These are phyloP conservation scores for Amanita muscaria DNA, from an alignment of 768 basidiomycete genomes.

Conservation along the genomic window DNA sequence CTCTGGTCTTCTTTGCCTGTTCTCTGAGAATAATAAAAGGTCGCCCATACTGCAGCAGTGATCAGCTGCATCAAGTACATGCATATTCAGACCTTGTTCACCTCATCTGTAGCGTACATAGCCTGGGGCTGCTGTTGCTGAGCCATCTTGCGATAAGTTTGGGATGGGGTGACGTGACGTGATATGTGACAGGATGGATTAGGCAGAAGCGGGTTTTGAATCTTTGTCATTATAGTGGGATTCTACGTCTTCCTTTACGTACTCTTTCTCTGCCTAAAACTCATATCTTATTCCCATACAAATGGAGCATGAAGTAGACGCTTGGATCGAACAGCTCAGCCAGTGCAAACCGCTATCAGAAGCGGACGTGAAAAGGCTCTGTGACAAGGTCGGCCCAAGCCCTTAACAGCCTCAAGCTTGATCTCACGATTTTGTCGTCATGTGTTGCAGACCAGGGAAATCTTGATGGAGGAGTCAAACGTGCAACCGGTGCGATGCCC, in stretches of 20 bases:
- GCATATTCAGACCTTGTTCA: constrained; percentile 16
- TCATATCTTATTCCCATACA: constrained; percentile 21
- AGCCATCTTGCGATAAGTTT: no score
- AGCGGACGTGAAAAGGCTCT: constrained; percentile 92
- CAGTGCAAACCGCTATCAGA: constrained; percentile 97
- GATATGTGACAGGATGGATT: not conserved
- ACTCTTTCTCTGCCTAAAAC: constrained; percentile 25
- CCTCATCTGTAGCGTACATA: constrained; percentile 84
- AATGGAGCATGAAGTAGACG: constrained; percentile 81
- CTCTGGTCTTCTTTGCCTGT: constrained; percentile 85
- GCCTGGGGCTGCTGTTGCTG: constrained; percentile 41
- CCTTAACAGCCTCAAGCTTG: constrained; percentile 9
- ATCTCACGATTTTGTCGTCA: constrained; percentile 15
- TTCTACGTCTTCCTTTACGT: constrained; percentile 21
- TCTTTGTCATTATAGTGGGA: constrained; percentile 8
- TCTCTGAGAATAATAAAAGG: constrained; percentile 98
- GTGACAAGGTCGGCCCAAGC: constrained; percentile 78
- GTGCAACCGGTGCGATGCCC: constrained; percentile 98
- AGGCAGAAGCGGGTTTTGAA: constrained; percentile 19
- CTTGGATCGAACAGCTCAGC: constrained; percentile 93
- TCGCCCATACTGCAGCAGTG: constrained; percentile 62
- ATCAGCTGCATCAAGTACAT: constrained; percentile 12
- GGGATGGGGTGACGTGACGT: constrained; percentile 23
- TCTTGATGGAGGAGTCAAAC: constrained; percentile 98
- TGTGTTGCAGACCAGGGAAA: constrained; percentile 78